phyloP scores from a whole-genome alignment of 2,329 filamentous ascomycete species.

The Akanthomyces muscarius region DNA sequence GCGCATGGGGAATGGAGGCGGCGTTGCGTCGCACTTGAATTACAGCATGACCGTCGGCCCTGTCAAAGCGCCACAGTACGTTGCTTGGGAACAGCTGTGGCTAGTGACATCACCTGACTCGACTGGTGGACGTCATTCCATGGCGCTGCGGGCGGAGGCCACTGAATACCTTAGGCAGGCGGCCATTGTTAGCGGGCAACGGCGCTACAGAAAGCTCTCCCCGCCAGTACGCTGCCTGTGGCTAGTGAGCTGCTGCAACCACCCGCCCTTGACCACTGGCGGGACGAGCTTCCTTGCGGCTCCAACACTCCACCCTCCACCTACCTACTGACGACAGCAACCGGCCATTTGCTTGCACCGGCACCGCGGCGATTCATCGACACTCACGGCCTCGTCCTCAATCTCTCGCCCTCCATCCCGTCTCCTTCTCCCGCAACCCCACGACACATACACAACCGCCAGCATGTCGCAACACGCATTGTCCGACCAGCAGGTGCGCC shows the following conservation, averaged over 20 bases:
- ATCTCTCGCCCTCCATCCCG: background rate
- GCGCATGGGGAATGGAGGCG: slow-evolving; percentile 15
- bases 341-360: slow-evolving; percentile 11
- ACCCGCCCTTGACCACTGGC: background rate
- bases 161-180: background rate
- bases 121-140: slow-evolving; percentile 12
- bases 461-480: slow-evolving; percentile 95
- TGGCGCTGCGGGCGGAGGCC: background rate
- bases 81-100: slow-evolving; percentile 22
- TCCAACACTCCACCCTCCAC: slow-evolving; percentile 14
- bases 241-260: background rate
- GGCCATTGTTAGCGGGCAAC: background rate
- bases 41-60: slow-evolving; percentile 5
- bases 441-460: slow-evolving; percentile 32
- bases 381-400: background rate
- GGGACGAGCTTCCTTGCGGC: slow-evolving; percentile 12
- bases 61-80: slow-evolving; percentile 7
- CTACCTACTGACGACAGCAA: slow-evolving; percentile 16
- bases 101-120: slow-evolving; percentile 31
- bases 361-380: slow-evolving; percentile 11
- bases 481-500: slow-evolving; percentile 88
- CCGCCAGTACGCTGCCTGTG: background rate
- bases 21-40: slow-evolving; percentile 5
- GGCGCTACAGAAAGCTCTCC: slow-evolving; percentile 15
- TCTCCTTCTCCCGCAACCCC: slow-evolving; percentile 7